Percentiles rank a stretch among this genome's conserved stretches.
phyloP scores from a whole-genome alignment of 2,329 filamentous ascomycete genomes.

The Botryotinia calthae region DNA sequence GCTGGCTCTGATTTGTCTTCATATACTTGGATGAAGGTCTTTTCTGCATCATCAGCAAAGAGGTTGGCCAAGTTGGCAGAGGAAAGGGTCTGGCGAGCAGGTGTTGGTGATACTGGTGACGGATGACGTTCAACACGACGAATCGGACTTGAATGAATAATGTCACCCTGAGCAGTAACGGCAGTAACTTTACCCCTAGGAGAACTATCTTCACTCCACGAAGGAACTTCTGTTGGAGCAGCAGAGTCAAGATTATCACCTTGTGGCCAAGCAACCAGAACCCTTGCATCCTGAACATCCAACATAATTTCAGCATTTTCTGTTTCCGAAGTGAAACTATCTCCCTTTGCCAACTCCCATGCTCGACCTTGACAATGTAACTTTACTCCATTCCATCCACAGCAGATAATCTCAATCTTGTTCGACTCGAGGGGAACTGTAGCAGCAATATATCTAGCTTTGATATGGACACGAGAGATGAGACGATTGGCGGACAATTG shows the following conservation, averaged over 20 bases:
- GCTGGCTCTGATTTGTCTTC: slow-evolving; percentile 64
- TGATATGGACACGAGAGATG: slow-evolving; percentile 90
- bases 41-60: slow-evolving; percentile 46
- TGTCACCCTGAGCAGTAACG: slow-evolving; percentile 34
- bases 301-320: slow-evolving; percentile 89
- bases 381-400: slow-evolving; percentile 94
- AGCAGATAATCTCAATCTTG: slow-evolving; percentile 83
- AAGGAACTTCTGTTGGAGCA: slow-evolving; percentile 51
- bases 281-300: slow-evolving; percentile 88
- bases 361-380: slow-evolving; percentile 86
- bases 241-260: slow-evolving; percentile 47
- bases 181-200: slow-evolving; percentile 51
- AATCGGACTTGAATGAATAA: slow-evolving; percentile 61
- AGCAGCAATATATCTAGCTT: slow-evolving; percentile 76
- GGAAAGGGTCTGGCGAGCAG: slow-evolving; percentile 37
- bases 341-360: slow-evolving; percentile 82
- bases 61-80: slow-evolving; percentile 31
- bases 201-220: slow-evolving; percentile 59
- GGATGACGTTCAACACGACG: slow-evolving; percentile 56
- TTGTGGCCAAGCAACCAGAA: slow-evolving; percentile 84
- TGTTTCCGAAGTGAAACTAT: slow-evolving; percentile 86
- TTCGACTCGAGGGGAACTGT: slow-evolving; percentile 65
- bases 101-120: slow-evolving; percentile 75
- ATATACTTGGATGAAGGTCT: slow-evolving; percentile 63
- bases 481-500: slow-evolving; percentile 89